These are phyloP conservation scores for Phytophthora lateralis DNA, from an alignment of 352 stramenopile species.

Conservation along the genomic window DNA sequence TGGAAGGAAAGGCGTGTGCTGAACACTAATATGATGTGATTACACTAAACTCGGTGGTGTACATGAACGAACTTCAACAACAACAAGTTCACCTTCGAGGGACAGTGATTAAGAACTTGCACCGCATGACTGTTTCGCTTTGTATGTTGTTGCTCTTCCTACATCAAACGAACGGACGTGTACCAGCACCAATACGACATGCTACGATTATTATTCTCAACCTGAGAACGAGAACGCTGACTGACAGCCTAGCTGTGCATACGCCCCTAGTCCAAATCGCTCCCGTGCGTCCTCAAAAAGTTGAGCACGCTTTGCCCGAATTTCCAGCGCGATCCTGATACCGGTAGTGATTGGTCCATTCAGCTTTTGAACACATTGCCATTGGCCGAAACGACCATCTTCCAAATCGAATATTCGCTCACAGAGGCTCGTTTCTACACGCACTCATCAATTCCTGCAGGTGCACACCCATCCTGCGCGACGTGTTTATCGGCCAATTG, in stretches of 20 bases:
- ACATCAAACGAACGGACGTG: no score
- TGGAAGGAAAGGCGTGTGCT: conserved; percentile 2
- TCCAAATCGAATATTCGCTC: background rate
- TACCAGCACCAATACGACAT: no score
- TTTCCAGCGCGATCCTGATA: background rate
- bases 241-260: no score
- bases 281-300: background rate
- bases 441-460: background rate
- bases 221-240: no score
- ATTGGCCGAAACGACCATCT: background rate
- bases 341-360: background rate
- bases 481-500: conserved; percentile 24
- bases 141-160: no score
- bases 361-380: background rate
- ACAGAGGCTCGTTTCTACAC: background rate
- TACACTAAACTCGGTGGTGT: background rate
- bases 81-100: no score
- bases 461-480: conserved; percentile 5
- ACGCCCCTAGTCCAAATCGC: background rate
- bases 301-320: background rate
- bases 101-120: no score
- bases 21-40: conserved; percentile 16
- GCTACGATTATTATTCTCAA: no score
- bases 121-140: background rate
- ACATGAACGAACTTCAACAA: background rate